Percentiles rank a stretch among this genome's conserved stretches.
These are phyloP conservation scores for Thermomucor indicae-seudaticae DNA, from an alignment of 371 early-diverging fungal genomes.

Conservation along the genomic window DNA sequence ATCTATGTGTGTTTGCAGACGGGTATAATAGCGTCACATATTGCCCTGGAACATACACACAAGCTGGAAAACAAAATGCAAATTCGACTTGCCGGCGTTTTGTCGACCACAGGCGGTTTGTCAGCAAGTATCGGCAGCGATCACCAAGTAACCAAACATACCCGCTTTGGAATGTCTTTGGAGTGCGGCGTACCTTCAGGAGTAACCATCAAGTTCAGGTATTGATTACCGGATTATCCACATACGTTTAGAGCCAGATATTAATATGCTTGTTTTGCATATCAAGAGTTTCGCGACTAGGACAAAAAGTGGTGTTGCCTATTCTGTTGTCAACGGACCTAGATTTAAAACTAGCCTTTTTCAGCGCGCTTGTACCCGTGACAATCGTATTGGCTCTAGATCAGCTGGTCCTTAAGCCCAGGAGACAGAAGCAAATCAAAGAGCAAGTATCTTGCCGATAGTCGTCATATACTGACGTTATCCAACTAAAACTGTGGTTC, in stretches of 20 bases:
- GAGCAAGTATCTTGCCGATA: conserved; percentile 40
- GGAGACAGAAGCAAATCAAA: conserved; percentile 54
- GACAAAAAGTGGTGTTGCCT: conserved; percentile 82
- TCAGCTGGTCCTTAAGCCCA: conserved; percentile 64
- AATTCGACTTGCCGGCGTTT: conserved; percentile 28
- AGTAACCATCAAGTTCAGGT: conserved; percentile 69
- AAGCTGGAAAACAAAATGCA: conserved; percentile 31
- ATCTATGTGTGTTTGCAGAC: conserved; percentile 20
- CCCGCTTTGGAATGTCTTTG: conserved; percentile 70
- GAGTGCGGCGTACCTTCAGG: conserved; percentile 74
- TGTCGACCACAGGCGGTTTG: conserved; percentile 53
- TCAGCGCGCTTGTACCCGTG: conserved; percentile 67
- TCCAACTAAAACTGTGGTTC: neutral
- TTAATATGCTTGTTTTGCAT: neutral
- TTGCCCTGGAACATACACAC: conserved; percentile 42
- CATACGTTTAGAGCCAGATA: neutral
- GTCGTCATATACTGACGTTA: no score
- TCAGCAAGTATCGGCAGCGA: conserved; percentile 55
- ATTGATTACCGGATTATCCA: conserved; percentile 11
- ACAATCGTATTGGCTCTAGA: conserved; percentile 62
- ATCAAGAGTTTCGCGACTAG: conserved; percentile 71
- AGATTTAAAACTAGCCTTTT: conserved; percentile 64
- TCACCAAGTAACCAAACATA: conserved; percentile 61
- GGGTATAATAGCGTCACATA: conserved; percentile 45
- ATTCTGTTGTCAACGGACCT: conserved; percentile 71